A percentile compares a stretch with the other conserved stretches of the same genome.
Conservation (phyloP, 495 filamentous ascomycete genomes). For the Aspergillus baeticus region DNA sequence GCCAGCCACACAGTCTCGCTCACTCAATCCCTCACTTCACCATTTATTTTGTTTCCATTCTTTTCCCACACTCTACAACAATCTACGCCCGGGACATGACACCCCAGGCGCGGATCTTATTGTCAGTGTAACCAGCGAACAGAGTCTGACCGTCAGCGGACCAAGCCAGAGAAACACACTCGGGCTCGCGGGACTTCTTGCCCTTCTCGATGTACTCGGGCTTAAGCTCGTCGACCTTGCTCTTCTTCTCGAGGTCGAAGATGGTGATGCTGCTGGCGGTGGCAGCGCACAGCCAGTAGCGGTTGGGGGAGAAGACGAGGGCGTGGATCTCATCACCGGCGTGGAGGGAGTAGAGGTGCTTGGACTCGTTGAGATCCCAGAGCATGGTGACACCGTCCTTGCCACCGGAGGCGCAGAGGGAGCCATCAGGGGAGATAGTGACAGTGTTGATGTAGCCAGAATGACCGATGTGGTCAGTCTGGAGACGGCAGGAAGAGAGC, state of each 20-base stretch:
- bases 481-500: conserved; percentile 96
- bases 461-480: conserved; percentile 99
- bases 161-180: conserved; percentile 97
- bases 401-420: conserved; percentile 97
- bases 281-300: conserved; percentile 99
- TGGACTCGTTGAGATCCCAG: conserved; percentile 99
- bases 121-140: conserved; percentile 99
- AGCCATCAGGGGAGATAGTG: conserved; percentile 99
- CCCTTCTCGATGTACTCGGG: conserved; percentile 94
- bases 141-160: conserved; percentile 96
- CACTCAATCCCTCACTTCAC: conserved; percentile 24
- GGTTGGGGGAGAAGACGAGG: conserved; percentile 99
- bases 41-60: conserved; percentile 35
- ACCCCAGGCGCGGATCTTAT: conserved; percentile 99
- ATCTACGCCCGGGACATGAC: conserved; percentile 73
- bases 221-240: conserved; percentile 99
- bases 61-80: neutral
- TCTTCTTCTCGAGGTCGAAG: conserved; percentile 99
- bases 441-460: conserved; percentile 99
- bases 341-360: conserved; percentile 99
- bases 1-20: conserved; percentile 10
- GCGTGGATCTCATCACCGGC: conserved; percentile 99
- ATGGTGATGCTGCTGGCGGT: conserved; percentile 98
- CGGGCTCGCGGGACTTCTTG: conserved; percentile 98
- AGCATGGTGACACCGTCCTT: conserved; percentile 99